These are phyloP conservation scores for Papilionanthe hybrid DNA, from an alignment of 116 monocot genomes.

Conservation along the genomic window DNA sequence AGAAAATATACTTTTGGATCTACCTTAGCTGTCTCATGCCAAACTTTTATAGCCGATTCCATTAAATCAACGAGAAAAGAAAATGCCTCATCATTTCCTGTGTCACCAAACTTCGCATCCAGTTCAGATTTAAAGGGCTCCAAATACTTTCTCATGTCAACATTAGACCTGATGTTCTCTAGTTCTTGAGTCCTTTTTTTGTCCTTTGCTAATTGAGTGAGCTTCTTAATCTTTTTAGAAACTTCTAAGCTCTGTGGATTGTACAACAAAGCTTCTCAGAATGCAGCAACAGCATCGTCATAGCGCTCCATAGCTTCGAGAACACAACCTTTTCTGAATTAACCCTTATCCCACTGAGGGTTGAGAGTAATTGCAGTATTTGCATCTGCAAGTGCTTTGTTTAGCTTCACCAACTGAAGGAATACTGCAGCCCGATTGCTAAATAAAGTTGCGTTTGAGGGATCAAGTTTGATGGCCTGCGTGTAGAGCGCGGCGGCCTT, in stretches of 20 bases:
- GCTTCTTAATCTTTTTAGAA: constrained; percentile 74
- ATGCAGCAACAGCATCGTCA: constrained; percentile 76
- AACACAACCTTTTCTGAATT: constrained; percentile 96
- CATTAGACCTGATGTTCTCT: constrained; percentile 58
- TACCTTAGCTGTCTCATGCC: constrained; percentile 70
- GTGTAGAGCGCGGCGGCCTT: constrained; percentile 93
- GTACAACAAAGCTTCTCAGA: constrained; percentile 68
- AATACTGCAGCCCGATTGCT: constrained; percentile 95
- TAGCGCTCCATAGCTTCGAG: constrained; percentile 89
- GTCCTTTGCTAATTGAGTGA: constrained; percentile 59
- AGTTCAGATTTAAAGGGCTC: constrained; percentile 63
- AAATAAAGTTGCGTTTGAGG: constrained; percentile 69
- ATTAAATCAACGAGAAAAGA: constrained; percentile 59
- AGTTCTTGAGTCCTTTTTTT: constrained; percentile 53
- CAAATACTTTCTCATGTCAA: constrained; percentile 67
- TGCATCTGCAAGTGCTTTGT: constrained; percentile 91
- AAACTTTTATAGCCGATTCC: constrained; percentile 73
- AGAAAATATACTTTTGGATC: constrained; percentile 80
- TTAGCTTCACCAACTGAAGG: constrained; percentile 88
- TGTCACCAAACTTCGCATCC: constrained; percentile 36
- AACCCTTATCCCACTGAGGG: constrained; percentile 96
- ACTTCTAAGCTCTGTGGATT: constrained; percentile 84
- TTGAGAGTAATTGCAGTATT: constrained; percentile 78
- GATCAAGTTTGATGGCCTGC: constrained; percentile 88
- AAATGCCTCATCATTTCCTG: constrained; percentile 48